Evolutionary conservation across 768 basidiomycete species (phyloP).

Genomic region (Boletus speciosus): DNA sequence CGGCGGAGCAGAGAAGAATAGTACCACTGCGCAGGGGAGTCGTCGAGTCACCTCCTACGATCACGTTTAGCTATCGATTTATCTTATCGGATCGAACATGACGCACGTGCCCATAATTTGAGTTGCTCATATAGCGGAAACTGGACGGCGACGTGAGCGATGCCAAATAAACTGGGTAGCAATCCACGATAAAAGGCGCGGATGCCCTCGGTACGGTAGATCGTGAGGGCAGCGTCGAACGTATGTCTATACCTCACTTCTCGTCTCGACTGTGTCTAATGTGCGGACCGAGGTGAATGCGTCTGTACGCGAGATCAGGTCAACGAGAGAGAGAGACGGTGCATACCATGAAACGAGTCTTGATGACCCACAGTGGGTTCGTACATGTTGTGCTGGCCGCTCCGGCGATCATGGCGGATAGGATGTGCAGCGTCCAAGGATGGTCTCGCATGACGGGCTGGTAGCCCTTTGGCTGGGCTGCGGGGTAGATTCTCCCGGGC

Average conservation of each 20-base stretch:
- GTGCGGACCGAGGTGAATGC: slow-evolving; percentile 7
- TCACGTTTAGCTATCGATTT: neutral
- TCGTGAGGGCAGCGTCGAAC: slow-evolving; percentile 81
- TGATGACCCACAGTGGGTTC: slow-evolving; percentile 98
- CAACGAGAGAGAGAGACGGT: neutral
- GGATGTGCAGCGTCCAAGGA: slow-evolving; percentile 83
- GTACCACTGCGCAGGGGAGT: slow-evolving; percentile 36
- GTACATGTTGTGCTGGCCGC: slow-evolving; percentile 91
- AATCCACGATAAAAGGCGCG: slow-evolving; percentile 93
- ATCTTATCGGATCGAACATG: slow-evolving; percentile 3
- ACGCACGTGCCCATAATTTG: slow-evolving; percentile 83
- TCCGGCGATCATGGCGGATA: slow-evolving; percentile 95
- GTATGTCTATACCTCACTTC: slow-evolving; percentile 87
- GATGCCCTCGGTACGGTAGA: slow-evolving; percentile 85
- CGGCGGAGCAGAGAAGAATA: slow-evolving; percentile 88
- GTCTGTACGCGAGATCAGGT: neutral
- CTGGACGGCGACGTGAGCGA: slow-evolving; percentile 93
- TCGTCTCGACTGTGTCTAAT: slow-evolving; percentile 76
- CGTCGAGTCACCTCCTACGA: slow-evolving; percentile 29
- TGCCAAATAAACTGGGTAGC: slow-evolving; percentile 88
- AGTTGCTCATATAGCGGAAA: slow-evolving; percentile 95
- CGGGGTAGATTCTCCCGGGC: slow-evolving; percentile 64
- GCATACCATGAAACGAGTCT: slow-evolving; percentile 95
- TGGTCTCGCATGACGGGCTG: slow-evolving; percentile 78
- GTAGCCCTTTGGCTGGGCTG: slow-evolving; percentile 82